Percentiles rank a stretch among this genome's conserved stretches.
These are phyloP conservation scores for Xylaria sp. DNA, from an alignment of 2,329 filamentous ascomycete genomes.

Conservation along the genomic window DNA sequence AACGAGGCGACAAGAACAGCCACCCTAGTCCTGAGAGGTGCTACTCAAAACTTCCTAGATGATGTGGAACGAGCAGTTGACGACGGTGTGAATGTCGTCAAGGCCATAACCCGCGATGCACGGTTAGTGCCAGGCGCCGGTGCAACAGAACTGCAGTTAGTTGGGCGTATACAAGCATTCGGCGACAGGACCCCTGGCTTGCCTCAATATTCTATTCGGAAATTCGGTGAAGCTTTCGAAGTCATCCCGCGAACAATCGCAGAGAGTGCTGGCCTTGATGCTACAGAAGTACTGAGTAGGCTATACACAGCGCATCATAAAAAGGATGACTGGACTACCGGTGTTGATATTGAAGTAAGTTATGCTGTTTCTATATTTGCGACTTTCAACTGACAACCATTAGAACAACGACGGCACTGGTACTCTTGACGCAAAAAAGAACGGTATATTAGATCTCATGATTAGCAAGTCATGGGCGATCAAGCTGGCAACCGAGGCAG, in stretches of 20 bases:
- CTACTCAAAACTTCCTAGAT: conserved; percentile 97
- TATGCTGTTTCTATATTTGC: background rate
- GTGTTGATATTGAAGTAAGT: conserved; percentile 85
- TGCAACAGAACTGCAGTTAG: conserved; percentile 90
- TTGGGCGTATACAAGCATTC: conserved; percentile 87
- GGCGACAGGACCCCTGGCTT: conserved; percentile 93
- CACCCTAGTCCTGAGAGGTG: conserved; percentile 90
- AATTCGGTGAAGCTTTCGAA: conserved; percentile 97
- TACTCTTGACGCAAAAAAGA: conserved; percentile 81
- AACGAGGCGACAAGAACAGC: conserved; percentile 90
- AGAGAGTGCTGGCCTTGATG: conserved; percentile 93
- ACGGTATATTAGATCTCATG: conserved; percentile 91
- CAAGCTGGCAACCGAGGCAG: conserved; percentile 93
- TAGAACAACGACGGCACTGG: conserved; percentile 51
- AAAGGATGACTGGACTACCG: conserved; percentile 85
- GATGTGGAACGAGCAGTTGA: conserved; percentile 97
- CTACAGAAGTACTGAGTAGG: conserved; percentile 92
- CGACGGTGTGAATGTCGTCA: conserved; percentile 97
- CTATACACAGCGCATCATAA: conserved; percentile 94
- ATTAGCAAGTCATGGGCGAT: conserved; percentile 96
- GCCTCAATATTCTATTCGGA: conserved; percentile 95
- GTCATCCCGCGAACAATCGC: conserved; percentile 93
- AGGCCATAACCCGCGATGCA: conserved; percentile 94
- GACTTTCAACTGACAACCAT: conserved; percentile 10
- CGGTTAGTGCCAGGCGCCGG: conserved; percentile 92